Evolutionary conservation across 257 asterid species (phyloP), one percentile per base, ranked within the genome.

Genomic region (Fraxinus anomala): DNA sequence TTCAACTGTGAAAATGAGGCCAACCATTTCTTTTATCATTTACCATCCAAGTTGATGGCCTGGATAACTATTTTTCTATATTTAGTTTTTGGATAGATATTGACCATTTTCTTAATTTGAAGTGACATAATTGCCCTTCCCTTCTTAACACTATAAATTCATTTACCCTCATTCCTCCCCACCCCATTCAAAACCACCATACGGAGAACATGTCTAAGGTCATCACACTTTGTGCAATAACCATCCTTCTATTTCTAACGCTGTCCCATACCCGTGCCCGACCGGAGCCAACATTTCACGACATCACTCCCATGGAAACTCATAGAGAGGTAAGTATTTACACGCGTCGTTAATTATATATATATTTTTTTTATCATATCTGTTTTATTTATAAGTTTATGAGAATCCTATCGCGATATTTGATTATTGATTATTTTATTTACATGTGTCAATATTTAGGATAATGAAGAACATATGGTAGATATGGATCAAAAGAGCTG

Each of bases 241-340:
- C 87, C 75, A 44, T 81, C 76, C 78, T 91, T 82, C 81, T 90
- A 63, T 39, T 84, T 10, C 87, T 89, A 11, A 47, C 82, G 2
- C 47, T 78, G 40, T 79, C 83, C 19, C 78, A 49, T 70, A 82
- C 81, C 14, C 23, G 76, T 69, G 88, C 89, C 51, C 90, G 94
- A 30, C 85, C 84, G 3, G 66, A 76, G 49, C 83, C 89, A 2
- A 47, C 87, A 0, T 89, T 81, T 65, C 83, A 67, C 74, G 96
- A 89, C 72, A 82, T 88, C 21, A 92, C 92, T 74, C 94, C 97
- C 8, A 80, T 85, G 87, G 96, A 90, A 70, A 81, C 88, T 42
- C 85, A 44, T 76, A 84, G 1, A 9, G 68, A 10, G 68, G 92
- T 88, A 47, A 51, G 79, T 73, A 0, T 36, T 37, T 19, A 49